These are phyloP conservation scores for Melanogaster broomeanus DNA, from an alignment of 768 basidiomycete species.

Conservation along the genomic window DNA sequence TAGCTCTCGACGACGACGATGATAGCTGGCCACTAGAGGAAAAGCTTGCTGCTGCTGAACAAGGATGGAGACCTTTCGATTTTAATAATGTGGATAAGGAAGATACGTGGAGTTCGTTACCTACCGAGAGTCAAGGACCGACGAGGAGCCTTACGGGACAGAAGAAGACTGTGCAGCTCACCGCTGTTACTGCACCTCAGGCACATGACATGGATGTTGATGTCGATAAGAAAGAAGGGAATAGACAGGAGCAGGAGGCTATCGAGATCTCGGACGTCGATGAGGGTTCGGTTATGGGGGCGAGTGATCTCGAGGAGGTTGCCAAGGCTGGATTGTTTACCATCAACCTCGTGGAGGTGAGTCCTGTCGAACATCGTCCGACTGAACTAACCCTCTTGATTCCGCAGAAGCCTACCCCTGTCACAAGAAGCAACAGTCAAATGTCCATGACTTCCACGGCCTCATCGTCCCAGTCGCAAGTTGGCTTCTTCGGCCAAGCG, in stretches of 20 bases:
- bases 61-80: slow-evolving; percentile 63
- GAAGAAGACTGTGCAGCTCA: slow-evolving; percentile 4
- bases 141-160: slow-evolving; percentile 23
- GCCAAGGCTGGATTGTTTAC: slow-evolving; percentile 39
- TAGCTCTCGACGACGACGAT: slow-evolving; percentile 44
- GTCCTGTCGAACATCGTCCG: slow-evolving; percentile 10
- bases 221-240: slow-evolving; percentile 10
- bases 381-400: slow-evolving; percentile 13
- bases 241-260: slow-evolving; percentile 10
- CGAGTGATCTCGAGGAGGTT: slow-evolving; percentile 41
- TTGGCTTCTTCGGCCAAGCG: slow-evolving; percentile 70
- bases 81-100: slow-evolving; percentile 58
- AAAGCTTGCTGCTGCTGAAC: slow-evolving; percentile 52
- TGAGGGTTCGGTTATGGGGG: slow-evolving; percentile 32
- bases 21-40: slow-evolving; percentile 81
- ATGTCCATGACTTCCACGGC: slow-evolving; percentile 50
- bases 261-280: slow-evolving; percentile 39
- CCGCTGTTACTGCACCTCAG: neutral
- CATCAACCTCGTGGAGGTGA: slow-evolving; percentile 45
- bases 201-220: slow-evolving; percentile 12
- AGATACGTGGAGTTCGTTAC: slow-evolving; percentile 74
- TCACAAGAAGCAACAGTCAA: slow-evolving; percentile 52
- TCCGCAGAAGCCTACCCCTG: slow-evolving; percentile 11
- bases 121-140: slow-evolving; percentile 54
- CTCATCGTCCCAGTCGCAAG: slow-evolving; percentile 43